Evolutionary conservation across 2,329 filamentous ascomycete genomes (phyloP), one percentile per base, ranked within the genome.

Genomic region (Lachnum nothofagi): DNA sequence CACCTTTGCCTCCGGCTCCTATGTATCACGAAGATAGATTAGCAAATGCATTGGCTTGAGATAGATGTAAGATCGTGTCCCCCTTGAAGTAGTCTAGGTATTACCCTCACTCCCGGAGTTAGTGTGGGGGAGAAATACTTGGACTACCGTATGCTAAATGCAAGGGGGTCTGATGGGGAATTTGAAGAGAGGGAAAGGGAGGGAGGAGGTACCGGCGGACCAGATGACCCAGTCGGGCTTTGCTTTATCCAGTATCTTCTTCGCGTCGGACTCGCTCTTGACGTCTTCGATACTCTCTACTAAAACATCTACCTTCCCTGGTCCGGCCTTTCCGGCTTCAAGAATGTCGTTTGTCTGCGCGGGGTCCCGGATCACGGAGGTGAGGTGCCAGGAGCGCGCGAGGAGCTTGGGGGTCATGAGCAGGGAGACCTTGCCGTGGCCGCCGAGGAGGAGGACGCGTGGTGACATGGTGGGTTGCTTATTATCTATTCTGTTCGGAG

Each of bases 371-470:
- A 94, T 84, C 52, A 93, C 72, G 65, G 83, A 88, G 51, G 85
- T 90, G 46, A 94, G 85, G 56, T 79, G 80, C 85, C 87, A 91
- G 27, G 79, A 80, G 56, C 83, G 80, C 43, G 81, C 74, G 35
- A 93, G 79, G 6, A 94, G 80, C 51, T 91, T 76, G 1, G 85
- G 86, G 7, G 88, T 93, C 33, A 93, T 76, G 37, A 84, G 70
- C 50, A 87, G 80, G 57, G 87, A 79, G 51, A 93, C 69, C 65
- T 90, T 88, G 70, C 88, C 88, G 71, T 91, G 87, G 61, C 88
- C 88, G 62, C 88, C 88, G 54, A 93, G 79, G 57, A 93, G 60
- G 29, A 61, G 58, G n/a, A 60, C 52, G 5, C 50, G 53, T 35
- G 53, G 51, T 38, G 53, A 48, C 42, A 40, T 45, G 27, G 29